Percentiles rank a stretch among this genome's conserved stretches.
phyloP scores from a whole-genome alignment of 2,329 filamentous ascomycete genomes.

The Hymenoscyphus salicellus region DNA sequence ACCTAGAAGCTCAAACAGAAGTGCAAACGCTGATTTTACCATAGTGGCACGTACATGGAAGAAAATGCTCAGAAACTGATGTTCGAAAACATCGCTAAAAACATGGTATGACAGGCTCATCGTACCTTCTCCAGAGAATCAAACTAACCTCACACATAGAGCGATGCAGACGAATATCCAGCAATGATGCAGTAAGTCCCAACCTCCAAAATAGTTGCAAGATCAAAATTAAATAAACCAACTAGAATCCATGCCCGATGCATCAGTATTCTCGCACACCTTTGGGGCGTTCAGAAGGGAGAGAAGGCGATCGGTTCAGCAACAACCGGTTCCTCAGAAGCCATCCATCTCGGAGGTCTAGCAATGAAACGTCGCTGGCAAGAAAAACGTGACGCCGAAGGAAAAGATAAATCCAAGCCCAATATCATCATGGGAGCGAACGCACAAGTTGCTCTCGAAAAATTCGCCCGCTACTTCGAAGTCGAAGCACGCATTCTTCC shows the following conservation, averaged over 20 bases:
- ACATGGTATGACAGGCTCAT: conserved; percentile 43
- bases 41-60: conserved; percentile 67
- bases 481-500: conserved; percentile 65
- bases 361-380: conserved; percentile 77
- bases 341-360: conserved; percentile 66
- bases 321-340: conserved; percentile 69
- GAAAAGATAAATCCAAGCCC: conserved; percentile 61
- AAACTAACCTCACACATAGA: not conserved
- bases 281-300: conserved; percentile 61
- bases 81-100: conserved; percentile 67
- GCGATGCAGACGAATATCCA: conserved; percentile 65
- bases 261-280: conserved; percentile 63
- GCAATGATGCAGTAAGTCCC: conserved; percentile 45
- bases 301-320: conserved; percentile 66
- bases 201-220: not conserved
- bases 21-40: conserved; percentile 9
- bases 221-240: not conserved
- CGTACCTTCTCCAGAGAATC: not conserved
- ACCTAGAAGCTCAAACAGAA: not conserved
- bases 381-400: conserved; percentile 55
- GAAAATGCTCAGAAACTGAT: conserved; percentile 62
- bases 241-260: conserved; percentile 61
- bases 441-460: conserved; percentile 69
- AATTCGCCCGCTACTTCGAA: conserved; percentile 72
- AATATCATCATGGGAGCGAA: conserved; percentile 76